Evolutionary conservation across 2,329 filamentous ascomycete genomes (phyloP), one percentile per base, ranked within the genome.

Genomic region (Trichoderma gracile): DNA sequence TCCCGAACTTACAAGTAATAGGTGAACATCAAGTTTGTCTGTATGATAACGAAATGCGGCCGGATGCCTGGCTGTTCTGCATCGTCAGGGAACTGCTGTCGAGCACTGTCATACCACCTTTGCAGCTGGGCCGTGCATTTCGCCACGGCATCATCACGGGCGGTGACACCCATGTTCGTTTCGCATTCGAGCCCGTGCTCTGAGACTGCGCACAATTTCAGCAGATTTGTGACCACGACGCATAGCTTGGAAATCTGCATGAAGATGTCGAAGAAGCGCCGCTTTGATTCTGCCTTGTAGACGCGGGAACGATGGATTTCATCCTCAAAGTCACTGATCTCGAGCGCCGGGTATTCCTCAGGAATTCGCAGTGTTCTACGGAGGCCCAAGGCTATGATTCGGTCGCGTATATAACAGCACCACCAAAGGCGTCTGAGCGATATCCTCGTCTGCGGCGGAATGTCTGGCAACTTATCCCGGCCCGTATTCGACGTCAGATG

Each of bases 371-470:
- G 74, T 54, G 77, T 76, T 15, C 81, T 76, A 14, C 81, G 78
- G 52, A 83, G 74, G 4, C 80, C 79, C 9, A 84, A 75, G 5
- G 78, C 75, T 45, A 84, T 68, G 47, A 82, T 78, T 45, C 81
- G 76, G 69, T 84, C 82, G 19, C 82, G 78, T 12, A 84, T 73
- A 42, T 84, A 75, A 64, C 82, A 83, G 65, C 80, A 82, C 82
- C 82, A 84, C 82, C 82, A 84, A 5, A 84, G 71, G 0, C 82
- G 74, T 70, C 61, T 49, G 33, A 62, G 53, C 14, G 43, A 38
- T 17, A 45, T 57, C n/a, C 54, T 42, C 14, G 61, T 57, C 14
- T 83, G 84, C 12, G 80, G 17, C 9, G 75, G 6, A 74, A 71
- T 42, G 8, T 42, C 9, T 10, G 1, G 30, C 5, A 30, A 40